Evolutionary conservation across 306 rosid species (phyloP).

Genomic region (Castanea crenata): DNA sequence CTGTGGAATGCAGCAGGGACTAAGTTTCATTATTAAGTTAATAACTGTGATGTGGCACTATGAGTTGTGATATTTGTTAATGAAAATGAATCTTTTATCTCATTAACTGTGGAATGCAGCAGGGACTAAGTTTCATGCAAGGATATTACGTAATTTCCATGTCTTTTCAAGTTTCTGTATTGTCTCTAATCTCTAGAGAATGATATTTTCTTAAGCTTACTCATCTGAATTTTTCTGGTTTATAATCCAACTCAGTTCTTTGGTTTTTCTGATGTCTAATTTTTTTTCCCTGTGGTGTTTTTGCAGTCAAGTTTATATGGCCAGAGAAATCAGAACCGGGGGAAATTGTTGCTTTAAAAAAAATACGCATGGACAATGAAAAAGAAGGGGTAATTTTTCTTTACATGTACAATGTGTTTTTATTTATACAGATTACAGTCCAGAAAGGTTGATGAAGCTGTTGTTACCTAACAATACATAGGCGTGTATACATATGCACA

Average conservation of each 20-base stretch:
- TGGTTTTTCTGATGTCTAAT: neutral
- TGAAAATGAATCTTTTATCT: neutral
- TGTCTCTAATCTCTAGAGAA: too few species aligned
- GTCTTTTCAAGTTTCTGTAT: neutral
- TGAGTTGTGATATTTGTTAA: neutral
- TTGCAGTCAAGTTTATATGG: constrained; percentile 74
- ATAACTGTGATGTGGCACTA: neutral
- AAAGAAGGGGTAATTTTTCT: constrained; percentile 59
- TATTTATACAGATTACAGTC: neutral
- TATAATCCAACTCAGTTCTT: neutral
- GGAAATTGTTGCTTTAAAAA: constrained; percentile 75
- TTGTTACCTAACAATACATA: neutral
- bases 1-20: too few species aligned
- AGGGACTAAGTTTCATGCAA: neutral
- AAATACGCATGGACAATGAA: constrained; percentile 73
- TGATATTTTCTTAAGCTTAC: neutral
- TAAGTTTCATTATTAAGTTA: neutral
- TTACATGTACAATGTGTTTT: neutral
- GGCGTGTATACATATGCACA: neutral
- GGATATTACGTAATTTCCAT: neutral
- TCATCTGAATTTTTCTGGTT: neutral
- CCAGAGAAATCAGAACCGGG: constrained; percentile 67
- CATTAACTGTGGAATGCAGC: neutral
- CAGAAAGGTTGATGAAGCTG: neutral
- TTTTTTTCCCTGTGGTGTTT: neutral